A percentile compares a stretch with the other conserved stretches of the same genome.
Evolutionary conservation across 805 yeast species (phyloP).

Genomic region (Trichomonascus vanleenenianus): DNA sequence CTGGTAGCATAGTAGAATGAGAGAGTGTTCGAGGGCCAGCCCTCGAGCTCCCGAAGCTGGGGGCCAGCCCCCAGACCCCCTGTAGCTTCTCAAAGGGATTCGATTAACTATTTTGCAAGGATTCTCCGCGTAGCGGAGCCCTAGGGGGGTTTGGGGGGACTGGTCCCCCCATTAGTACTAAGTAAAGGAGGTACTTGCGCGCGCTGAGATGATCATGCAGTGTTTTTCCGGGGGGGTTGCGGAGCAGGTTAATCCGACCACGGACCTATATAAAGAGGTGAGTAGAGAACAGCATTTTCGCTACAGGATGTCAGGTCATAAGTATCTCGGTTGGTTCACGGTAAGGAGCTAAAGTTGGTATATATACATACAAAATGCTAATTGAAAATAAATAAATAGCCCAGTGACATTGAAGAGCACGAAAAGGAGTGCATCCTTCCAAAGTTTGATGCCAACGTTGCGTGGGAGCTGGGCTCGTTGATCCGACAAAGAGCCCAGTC

Average conservation of each 20-base stretch:
- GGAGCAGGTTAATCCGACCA: not conserved
- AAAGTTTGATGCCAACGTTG: constrained; percentile 42
- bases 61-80: too few relatives aligned
- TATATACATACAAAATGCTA: not conserved
- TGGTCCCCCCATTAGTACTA: too few relatives aligned
- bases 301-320: not conserved
- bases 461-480: constrained; percentile 70
- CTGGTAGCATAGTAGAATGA: too few relatives aligned
- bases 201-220: too few relatives aligned
- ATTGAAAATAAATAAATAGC: constrained; percentile 4
- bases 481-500: constrained; percentile 65
- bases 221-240: too few relatives aligned
- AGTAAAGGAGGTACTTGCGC: too few relatives aligned
- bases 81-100: too few relatives aligned
- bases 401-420: constrained; percentile 20
- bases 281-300: not conserved
- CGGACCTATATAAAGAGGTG: not conserved
- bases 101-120: too few relatives aligned
- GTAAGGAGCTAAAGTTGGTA: not conserved
- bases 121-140: too few relatives aligned
- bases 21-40: too few relatives aligned
- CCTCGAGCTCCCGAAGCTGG: too few relatives aligned
- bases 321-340: not conserved
- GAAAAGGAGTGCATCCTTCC: constrained; percentile 22
- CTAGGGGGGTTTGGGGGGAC: too few relatives aligned